Evolutionary conservation across 495 filamentous ascomycete species (phyloP).

Genomic region (Penicillium cinerascens): DNA sequence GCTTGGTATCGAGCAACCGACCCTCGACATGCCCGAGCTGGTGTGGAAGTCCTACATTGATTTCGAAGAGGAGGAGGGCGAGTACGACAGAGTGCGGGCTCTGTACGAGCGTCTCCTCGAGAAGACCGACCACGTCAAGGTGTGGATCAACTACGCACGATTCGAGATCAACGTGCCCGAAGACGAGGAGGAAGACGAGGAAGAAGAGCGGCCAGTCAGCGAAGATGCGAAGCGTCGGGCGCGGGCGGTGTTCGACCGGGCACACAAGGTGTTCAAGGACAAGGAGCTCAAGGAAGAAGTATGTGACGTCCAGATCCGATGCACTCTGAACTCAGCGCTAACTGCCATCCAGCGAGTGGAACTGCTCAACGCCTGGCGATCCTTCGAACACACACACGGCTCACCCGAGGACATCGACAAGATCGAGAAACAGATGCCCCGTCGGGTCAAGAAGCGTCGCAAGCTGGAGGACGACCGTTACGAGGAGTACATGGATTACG

Average conservation of each 20-base stretch:
- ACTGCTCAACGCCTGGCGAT: constrained; percentile 85
- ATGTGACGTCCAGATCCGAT: constrained; percentile 11
- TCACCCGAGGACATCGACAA: constrained; percentile 72
- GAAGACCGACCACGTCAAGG: constrained; percentile 96
- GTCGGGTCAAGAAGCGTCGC: constrained; percentile 88
- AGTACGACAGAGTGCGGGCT: constrained; percentile 75
- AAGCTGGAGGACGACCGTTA: constrained; percentile 91
- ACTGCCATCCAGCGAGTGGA: constrained; percentile 61
- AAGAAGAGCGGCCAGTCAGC: constrained; percentile 68
- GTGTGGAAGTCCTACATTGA: constrained; percentile 98
- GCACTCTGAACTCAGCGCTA: constrained; percentile 20
- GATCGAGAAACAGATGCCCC: constrained; percentile 89
- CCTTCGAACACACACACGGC: constrained; percentile 85
- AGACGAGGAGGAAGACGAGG: constrained; percentile 60
- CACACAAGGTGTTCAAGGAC: constrained; percentile 85
- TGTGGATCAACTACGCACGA: constrained; percentile 95
- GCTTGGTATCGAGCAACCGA: constrained; percentile 75
- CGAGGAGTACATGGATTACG: constrained; percentile 96
- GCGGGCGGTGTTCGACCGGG: constrained; percentile 79
- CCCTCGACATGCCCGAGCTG: constrained; percentile 95
- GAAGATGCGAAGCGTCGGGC: constrained; percentile 80
- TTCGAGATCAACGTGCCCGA: constrained; percentile 89
- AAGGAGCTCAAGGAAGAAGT: constrained; percentile 90
- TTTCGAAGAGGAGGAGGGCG: constrained; percentile 91
- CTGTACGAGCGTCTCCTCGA: constrained; percentile 88